Conservation (phyloP, 139 green algal genomes). For the Mesotaenium endlicherianum region DNA sequence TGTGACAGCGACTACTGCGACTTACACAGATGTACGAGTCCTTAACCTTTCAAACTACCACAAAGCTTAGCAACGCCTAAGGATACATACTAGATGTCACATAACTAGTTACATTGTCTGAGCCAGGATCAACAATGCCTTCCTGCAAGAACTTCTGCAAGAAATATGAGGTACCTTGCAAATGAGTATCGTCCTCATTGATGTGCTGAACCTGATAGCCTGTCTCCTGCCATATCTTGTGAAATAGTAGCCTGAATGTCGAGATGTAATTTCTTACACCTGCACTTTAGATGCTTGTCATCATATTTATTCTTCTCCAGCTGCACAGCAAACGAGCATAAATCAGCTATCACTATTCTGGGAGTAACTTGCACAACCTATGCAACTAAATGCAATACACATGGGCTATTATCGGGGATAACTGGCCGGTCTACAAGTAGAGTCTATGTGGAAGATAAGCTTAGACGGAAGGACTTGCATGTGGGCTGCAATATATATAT, state of each 20-base stretch:
- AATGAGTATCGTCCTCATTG: no score
- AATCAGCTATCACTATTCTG: background rate
- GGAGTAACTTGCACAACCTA: background rate
- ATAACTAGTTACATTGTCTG: background rate
- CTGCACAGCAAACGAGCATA: background rate
- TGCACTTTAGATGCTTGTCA: no score
- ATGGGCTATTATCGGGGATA: background rate
- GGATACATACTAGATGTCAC: background rate
- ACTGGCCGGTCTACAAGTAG: background rate
- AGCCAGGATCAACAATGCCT: background rate
- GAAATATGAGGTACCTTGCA: background rate
- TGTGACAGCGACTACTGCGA: background rate
- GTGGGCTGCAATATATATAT: no score
- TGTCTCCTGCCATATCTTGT: no score
- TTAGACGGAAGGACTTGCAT: no score
- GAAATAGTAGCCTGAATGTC: no score
- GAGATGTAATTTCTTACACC: no score
- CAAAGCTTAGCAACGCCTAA: background rate
- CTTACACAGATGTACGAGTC: no score
- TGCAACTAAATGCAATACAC: background rate
- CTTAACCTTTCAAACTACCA: no score
- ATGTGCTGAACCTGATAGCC: no score
- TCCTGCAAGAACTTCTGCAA: background rate
- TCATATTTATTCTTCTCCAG: slow-evolving; percentile 1
- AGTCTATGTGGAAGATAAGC: no score